Evolutionary conservation across 2,329 filamentous ascomycete genomes (phyloP).

Genomic region (Acrocalymma vagum): DNA sequence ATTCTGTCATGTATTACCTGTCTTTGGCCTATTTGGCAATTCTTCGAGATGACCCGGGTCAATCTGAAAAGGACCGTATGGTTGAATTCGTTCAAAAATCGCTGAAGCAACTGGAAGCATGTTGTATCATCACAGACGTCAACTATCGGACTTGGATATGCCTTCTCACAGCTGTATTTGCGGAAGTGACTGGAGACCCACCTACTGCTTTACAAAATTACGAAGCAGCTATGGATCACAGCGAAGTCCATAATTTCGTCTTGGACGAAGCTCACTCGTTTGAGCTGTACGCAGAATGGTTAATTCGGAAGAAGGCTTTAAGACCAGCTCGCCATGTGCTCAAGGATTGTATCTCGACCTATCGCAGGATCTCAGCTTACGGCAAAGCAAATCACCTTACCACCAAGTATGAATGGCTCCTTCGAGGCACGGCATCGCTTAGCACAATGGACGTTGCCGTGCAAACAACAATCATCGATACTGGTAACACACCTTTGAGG

Average conservation of each 20-base stretch:
- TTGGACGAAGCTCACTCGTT: slow-evolving; percentile 78
- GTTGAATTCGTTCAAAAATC: slow-evolving; percentile 64
- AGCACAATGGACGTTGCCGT: slow-evolving; percentile 70
- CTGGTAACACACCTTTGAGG: slow-evolving; percentile 50
- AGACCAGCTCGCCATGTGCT: slow-evolving; percentile 75
- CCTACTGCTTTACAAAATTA: slow-evolving; percentile 67
- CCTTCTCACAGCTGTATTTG: slow-evolving; percentile 73
- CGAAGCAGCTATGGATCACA: slow-evolving; percentile 76
- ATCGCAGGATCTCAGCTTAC: slow-evolving; percentile 72
- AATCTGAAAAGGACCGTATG: slow-evolving; percentile 55
- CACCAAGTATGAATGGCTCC: slow-evolving; percentile 71
- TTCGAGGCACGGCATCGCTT: slow-evolving; percentile 69
- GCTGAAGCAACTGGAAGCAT: slow-evolving; percentile 69
- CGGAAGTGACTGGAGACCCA: slow-evolving; percentile 67
- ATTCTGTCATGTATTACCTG: slow-evolving; percentile 54
- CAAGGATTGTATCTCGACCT: slow-evolving; percentile 72
- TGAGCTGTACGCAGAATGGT: slow-evolving; percentile 76
- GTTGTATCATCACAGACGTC: slow-evolving; percentile 69
- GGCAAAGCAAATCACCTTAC: slow-evolving; percentile 75
- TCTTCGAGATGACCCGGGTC: slow-evolving; percentile 47
- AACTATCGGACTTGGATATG: slow-evolving; percentile 77
- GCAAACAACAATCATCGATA: slow-evolving; percentile 72
- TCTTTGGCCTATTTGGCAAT: slow-evolving; percentile 51
- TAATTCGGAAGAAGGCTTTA: slow-evolving; percentile 70
- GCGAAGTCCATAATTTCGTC: slow-evolving; percentile 70